Evolutionary conservation across 805 yeast genomes (phyloP), one percentile per base, ranked within the genome.

Genomic region (Diddensiella transvaalensis): DNA sequence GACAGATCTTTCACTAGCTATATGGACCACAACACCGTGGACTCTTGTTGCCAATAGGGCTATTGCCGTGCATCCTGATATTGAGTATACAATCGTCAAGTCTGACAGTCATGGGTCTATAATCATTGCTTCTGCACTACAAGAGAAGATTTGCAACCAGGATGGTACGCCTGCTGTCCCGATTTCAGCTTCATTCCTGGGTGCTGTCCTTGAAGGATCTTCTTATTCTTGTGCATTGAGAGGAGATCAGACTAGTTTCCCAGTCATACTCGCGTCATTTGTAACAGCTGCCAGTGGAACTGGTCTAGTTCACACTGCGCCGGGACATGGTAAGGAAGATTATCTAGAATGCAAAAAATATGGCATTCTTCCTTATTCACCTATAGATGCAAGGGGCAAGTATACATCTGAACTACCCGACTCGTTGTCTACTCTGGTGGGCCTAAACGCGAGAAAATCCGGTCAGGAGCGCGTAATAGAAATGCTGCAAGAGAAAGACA

Each of bases 21-120:
- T 93, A 48, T 93, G 99, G 99, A 93, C 99, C 0, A 90, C 96
- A 1, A 93, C 99, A 1, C 97, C 99, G 0, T 93, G 99, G 99
- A 93, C 99, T 0, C 72, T 93, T 26, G 86, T 87, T 3, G 83
- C 96, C 0, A 93, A 93, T 61, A 74, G 76, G 53, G 97, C 97
- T 0, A 79, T 93, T 38, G 83, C 93, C 40, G 74, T 85, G 37
- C 80, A 87, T 59, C 66, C 77, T 22, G 66, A 73, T 0, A 68
- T 86, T 47, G 61, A 64, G 0, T 93, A 93, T 62, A 77, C 81
- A 0, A 54, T 85, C 10, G 64, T 79, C 3, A 57, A 62, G 26
- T 57, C 66, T 1, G 51, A 48, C 0, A 52, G 58, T 1, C 63
- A 64, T 11, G 85, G 79, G 5, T 56, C 66, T 26, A 50, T 86